These are phyloP conservation scores for Rhododendron vialii DNA, from an alignment of 148 eudicot species.

Conservation along the genomic window DNA sequence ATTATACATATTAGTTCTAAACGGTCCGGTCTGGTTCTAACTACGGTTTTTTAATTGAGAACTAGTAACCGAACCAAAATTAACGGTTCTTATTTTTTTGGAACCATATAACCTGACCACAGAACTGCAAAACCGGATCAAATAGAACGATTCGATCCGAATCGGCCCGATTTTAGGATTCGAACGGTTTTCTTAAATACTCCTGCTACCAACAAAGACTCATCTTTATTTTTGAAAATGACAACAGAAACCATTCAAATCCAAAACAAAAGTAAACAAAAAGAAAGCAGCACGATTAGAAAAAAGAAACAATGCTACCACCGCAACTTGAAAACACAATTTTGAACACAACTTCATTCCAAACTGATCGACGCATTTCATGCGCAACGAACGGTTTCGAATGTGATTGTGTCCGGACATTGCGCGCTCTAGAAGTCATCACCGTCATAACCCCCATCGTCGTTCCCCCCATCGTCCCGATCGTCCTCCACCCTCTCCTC, in stretches of 20 bases:
- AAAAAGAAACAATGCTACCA: neutral
- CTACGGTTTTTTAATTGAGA: too few species aligned
- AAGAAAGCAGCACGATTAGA: neutral
- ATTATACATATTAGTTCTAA: too few species aligned
- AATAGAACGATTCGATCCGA: too few species aligned
- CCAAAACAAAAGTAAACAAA: neutral
- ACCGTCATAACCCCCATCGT: constrained; percentile 23
- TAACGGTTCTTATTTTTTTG: too few species aligned
- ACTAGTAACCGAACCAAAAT: too few species aligned
- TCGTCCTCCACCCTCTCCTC: constrained; percentile 73
- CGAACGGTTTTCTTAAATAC: too few species aligned
- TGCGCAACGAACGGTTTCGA: neutral
- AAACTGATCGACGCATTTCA: neutral
- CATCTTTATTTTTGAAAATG: neutral
- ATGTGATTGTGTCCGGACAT: neutral
- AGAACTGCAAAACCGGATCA: too few species aligned
- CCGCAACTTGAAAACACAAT: neutral
- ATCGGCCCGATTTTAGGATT: too few species aligned
- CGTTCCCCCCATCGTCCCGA: constrained; percentile 16
- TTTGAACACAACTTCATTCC: neutral
- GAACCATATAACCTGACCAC: too few species aligned
- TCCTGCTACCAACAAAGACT: neutral
- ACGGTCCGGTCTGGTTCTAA: too few species aligned
- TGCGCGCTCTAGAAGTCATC: constrained; percentile 19
- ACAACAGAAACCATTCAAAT: neutral